Conservation (phyloP, 495 filamentous ascomycete species). For the Trichoderma reesei region DNA sequence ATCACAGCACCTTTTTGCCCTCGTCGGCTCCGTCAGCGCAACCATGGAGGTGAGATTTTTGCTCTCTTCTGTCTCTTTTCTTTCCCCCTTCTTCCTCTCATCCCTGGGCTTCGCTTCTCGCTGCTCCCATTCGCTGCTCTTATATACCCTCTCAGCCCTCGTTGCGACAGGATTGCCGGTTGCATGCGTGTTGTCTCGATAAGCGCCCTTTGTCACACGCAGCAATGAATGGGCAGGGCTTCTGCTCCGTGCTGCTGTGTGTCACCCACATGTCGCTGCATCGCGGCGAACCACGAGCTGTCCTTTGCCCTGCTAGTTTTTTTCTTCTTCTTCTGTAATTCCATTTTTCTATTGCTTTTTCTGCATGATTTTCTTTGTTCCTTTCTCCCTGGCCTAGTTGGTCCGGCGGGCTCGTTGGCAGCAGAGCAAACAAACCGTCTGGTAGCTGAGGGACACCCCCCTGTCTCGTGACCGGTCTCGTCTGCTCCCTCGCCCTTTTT, state of each 20-base stretch:
- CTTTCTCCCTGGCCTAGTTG: not conserved
- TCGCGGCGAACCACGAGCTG: not conserved
- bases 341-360: not conserved
- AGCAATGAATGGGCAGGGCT: not conserved
- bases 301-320: not conserved
- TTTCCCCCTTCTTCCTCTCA: not conserved
- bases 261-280: not conserved
- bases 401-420: not conserved
- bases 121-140: not conserved
- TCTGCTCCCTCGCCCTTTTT: not conserved
- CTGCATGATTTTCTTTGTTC: not conserved
- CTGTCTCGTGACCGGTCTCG: not conserved
- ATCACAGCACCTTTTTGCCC: not conserved
- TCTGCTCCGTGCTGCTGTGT: not conserved
- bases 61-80: not conserved
- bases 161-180: not conserved
- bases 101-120: not conserved
- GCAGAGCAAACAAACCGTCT: not conserved
- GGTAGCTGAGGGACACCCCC: not conserved
- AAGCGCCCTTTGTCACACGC: slow-evolving; percentile 2
- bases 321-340: not conserved
- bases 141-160: not conserved
- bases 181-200: slow-evolving; percentile 3
- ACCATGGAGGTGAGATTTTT: not conserved
- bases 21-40: not conserved